Evolutionary conservation across 1,139 yeast species (phyloP).

Genomic region (Sugiyamaella japonica): DNA sequence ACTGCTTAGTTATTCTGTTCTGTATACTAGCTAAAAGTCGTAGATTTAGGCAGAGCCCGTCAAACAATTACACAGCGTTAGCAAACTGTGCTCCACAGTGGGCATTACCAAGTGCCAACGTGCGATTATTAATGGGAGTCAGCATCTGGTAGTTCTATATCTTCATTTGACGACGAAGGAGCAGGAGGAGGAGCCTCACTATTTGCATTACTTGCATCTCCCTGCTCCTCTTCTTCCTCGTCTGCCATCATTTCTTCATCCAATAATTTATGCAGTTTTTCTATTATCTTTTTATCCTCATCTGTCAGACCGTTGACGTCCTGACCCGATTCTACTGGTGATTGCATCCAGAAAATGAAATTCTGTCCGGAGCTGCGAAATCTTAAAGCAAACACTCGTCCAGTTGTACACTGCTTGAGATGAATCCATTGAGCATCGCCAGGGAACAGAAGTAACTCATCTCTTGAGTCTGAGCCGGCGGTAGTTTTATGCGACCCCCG

Average conservation of each 20-base stretch:
- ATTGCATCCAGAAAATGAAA: conserved; percentile 90
- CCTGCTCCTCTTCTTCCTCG: conserved; percentile 40
- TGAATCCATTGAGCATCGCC: conserved; percentile 89
- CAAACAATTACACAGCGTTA: neutral
- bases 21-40: too few species aligned
- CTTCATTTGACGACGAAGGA: conserved; percentile 3
- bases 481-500: conserved; percentile 40
- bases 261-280: conserved; percentile 57
- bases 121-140: conserved; percentile 3
- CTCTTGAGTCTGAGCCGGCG: conserved; percentile 41
- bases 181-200: neutral
- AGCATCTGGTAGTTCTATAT: conserved; percentile 15
- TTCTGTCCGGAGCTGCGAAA: conserved; percentile 83
- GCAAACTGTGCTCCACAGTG: too few species aligned
- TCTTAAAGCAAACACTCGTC: conserved; percentile 81
- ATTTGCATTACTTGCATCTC: neutral
- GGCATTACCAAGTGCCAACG: too few species aligned
- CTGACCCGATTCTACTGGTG: conserved; percentile 62
- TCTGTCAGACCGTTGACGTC: conserved; percentile 57
- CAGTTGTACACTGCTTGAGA: conserved; percentile 71
- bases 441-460: conserved; percentile 77
- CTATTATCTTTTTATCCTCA: conserved; percentile 57
- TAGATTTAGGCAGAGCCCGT: too few species aligned
- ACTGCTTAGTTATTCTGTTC: too few species aligned
- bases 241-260: conserved; percentile 46